Base-by-base conservation (phyloP, 2,329 filamentous ascomycete species). In the Didymella arachidicola region DNA sequence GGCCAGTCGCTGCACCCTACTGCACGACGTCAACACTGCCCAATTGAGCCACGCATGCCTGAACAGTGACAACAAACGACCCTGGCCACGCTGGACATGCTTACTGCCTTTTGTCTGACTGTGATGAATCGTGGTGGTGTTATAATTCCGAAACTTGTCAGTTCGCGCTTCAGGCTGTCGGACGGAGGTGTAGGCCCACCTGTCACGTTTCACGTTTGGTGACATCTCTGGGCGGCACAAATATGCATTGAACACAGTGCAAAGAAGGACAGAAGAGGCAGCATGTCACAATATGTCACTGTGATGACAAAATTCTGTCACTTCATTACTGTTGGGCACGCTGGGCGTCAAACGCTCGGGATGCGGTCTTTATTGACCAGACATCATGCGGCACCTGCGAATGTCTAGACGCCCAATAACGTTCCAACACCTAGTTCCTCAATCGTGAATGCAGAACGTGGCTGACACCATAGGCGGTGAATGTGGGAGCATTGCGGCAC, bases 381-480 rank as follows among this genome's bases (percentile, higher is more conserved):
- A 36, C 36, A 30, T 22, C 14, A 30, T 14, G 18, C 43, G 48
- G 44, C 49, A 30, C 25, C 22, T 46, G 36, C 55, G 44, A 53
- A 48, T 44, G 19, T 19, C 45, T 39, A 44, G 45, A 49, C 32
- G 55, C 36, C 49, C 43, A 49, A 49, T 14, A 34, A 45, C 46
- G 22, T 41, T 45, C 38, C 29, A 36, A 58, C 44, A 45, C 29
- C 44, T 53, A 48, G 39, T 12, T 32, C 26, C 19, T 27, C 43
- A 44, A 49, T 53, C 27, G 56, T 41, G 57, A 61, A 59, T 65
- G 65, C 63, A 61, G 61, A 65, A 70, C 69, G 70, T 64, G 68
- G 62, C 68, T 69, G 53, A 66, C 59, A 62, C 66, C 66, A 72
- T 62, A 68, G 68, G 72, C 72, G 71, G 72, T 74, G 71, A 73